Evolutionary conservation across 2,329 filamentous ascomycete genomes (phyloP), one percentile per base, ranked within the genome.

Genomic region (Rosellinia necatrix): DNA sequence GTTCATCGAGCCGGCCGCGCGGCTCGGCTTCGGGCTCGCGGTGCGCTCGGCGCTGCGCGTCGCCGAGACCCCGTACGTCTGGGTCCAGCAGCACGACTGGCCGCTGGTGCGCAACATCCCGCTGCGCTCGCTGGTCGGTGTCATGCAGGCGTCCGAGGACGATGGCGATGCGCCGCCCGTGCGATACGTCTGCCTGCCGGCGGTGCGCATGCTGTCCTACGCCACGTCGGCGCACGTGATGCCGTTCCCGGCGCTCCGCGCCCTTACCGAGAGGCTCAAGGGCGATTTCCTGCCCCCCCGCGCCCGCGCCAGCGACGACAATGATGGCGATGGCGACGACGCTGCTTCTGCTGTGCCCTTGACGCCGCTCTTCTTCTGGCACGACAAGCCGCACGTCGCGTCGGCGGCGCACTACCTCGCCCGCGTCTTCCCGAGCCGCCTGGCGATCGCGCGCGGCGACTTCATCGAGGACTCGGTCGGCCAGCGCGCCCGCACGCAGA

Each of bases 41-140:
- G 79, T 84, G 17, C 78, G 81, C 10, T 78, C 79, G 0, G 81
- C 80, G 0, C 65, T 84, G 41, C 72, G 80, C 3, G 49, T 74
- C 4, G 72, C 75, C 0, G 59, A 68, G 10, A 83, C 81, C 1
- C 77, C 78, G 0, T 81, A 81, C 41, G 79, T 82, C 13, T 84
- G 81, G 81, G 68, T 84, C 0, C 81, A 83, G 58, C 81, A 84
- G 67, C 81, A 84, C 62, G 81, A 84, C 67, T 84, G 81, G 81
- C 71, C 74, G 5, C 67, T 84, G 0, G 70, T 76, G 13, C 67
- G 73, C 1, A 68, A 76, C 42, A 71, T 84, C 3, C 80, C 80
- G 0, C 56, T 82, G 2, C 54, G 61, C 1, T 62, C 74, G 1
- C 65, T 83, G 12, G 62, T 84, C 2, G 67, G 75, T 2, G 69